Conservation (phyloP, 768 basidiomycete species). For the Boletus speciosus region DNA sequence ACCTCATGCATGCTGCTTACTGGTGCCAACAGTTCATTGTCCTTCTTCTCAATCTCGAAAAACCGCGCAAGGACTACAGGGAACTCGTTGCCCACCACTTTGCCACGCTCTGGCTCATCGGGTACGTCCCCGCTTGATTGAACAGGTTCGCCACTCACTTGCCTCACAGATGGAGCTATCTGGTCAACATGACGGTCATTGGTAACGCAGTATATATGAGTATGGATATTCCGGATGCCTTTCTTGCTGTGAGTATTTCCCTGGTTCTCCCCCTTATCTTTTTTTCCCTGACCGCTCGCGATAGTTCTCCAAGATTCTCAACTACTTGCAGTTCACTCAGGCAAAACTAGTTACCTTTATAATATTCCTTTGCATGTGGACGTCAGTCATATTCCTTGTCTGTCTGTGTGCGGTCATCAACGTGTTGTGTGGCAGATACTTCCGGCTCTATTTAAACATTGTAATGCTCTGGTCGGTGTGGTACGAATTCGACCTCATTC, state of each 20-base stretch:
- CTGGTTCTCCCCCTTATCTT: background rate
- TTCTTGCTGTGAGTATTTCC: constrained; percentile 64
- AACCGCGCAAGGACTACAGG: constrained; percentile 86
- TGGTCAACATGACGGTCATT: constrained; percentile 76
- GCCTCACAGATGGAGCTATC: constrained; percentile 71
- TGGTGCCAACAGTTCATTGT: constrained; percentile 95
- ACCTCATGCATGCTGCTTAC: constrained; percentile 89
- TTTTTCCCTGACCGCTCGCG: background rate
- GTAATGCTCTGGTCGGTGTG: constrained; percentile 85
- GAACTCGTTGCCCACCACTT: constrained; percentile 90
- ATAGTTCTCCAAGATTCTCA: constrained; percentile 81
- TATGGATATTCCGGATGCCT: constrained; percentile 94
- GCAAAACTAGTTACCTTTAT: constrained; percentile 62
- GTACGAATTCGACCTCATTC: constrained; percentile 69
- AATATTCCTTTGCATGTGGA: constrained; percentile 72
- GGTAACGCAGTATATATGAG: constrained; percentile 92
- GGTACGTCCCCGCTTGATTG: constrained; percentile 44
- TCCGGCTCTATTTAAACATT: constrained; percentile 90
- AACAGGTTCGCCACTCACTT: background rate
- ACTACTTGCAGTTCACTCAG: constrained; percentile 73
- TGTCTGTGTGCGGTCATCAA: background rate
- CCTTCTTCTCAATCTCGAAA: constrained; percentile 81
- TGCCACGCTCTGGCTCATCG: constrained; percentile 92
- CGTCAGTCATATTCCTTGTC: constrained; percentile 47
- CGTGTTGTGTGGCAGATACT: constrained; percentile 54